These are phyloP conservation scores for Opeltia flavorubescens DNA, from an alignment of 495 filamentous ascomycete species.

Conservation along the genomic window DNA sequence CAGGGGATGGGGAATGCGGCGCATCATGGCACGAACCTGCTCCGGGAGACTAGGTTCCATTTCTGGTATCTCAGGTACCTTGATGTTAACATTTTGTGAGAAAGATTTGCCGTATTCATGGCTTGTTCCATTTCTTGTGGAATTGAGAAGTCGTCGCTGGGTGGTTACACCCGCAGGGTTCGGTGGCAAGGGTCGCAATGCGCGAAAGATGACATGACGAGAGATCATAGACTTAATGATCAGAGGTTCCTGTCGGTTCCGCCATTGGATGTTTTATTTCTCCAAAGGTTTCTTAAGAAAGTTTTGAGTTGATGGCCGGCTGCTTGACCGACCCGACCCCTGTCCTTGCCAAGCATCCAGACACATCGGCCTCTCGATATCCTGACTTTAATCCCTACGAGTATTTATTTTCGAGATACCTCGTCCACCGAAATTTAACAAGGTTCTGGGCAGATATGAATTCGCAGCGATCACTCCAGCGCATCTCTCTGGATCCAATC, in stretches of 20 bases:
- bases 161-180: neutral
- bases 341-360: neutral
- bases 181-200: conserved; percentile 2
- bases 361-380: too few relatives aligned
- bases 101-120: too few relatives aligned
- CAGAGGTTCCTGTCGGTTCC: neutral
- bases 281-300: neutral
- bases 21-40: neutral
- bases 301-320: neutral
- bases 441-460: neutral
- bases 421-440: neutral
- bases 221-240: neutral
- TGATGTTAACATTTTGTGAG: neutral
- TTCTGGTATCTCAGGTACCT: too few relatives aligned
- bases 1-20: neutral
- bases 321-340: neutral
- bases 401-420: neutral
- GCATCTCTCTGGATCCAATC: neutral
- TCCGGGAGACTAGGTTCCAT: too few relatives aligned
- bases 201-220: conserved; percentile 1
- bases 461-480: neutral
- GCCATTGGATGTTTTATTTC: neutral
- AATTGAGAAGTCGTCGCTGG: neutral
- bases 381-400: too few relatives aligned
- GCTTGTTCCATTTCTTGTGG: neutral